Base-by-base conservation (phyloP, 1,139 yeast species). In the Pichia sp. region DNA sequence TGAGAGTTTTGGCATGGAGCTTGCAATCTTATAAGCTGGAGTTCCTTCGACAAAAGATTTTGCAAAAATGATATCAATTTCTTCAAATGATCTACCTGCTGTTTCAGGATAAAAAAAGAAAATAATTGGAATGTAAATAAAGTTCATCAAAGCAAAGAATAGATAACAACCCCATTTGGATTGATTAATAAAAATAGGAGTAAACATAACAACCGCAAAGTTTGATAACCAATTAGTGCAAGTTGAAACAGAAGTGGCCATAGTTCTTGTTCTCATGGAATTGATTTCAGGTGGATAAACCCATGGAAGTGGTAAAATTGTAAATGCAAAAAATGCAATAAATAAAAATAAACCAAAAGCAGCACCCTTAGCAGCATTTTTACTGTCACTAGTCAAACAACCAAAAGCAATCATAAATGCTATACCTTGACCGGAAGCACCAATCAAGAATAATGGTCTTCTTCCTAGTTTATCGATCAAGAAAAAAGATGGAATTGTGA, bases 31-130 rank as follows among this genome's bases (percentile, higher is more conserved):
- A 69, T 70, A 74, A 28, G 77, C 71, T 51, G 70, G 71, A 48
- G 67, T 65, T 38, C 66, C 65, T 46, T 75, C 80, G 38, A 63
- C 64, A 51, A 66, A 60, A 16, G 80, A 74, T 60, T 69, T 73
- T 40, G 79, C 76, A 49, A 56, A 59, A 51, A 82, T 80, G 52
- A 74, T 68, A 58, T 80, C 83, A 51, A 79, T 70, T 57, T 79
- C 83, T 60, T 79, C 85, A 58, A 80, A 67, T 28, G 81, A 66
- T 56, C 82, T 70, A 48, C 79, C 79, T 11, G 81, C 76, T 30
- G 84, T 78, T 65, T 80, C 86, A 32, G 85, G 85, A 58, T 74
- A 78, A 65, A 74, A 82, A 70, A 84, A 75, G 69, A 65, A 81
- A 46, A 82, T 82, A 55, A 70, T 54, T 31, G 87, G 85, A 36